Evolutionary conservation across 2,329 filamentous ascomycete genomes (phyloP).

Genomic region (Penicillium paneum): DNA sequence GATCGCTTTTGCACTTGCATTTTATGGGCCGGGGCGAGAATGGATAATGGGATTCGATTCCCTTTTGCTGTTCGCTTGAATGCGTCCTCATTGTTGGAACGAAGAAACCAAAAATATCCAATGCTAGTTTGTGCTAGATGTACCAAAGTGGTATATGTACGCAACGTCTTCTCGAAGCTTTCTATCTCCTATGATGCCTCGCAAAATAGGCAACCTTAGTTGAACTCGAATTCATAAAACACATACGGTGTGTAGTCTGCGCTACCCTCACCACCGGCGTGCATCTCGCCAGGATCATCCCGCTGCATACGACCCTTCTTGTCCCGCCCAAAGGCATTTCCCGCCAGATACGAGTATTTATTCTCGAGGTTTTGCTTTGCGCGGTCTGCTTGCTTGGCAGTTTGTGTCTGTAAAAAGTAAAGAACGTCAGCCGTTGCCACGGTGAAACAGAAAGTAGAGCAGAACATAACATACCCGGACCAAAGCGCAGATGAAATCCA

Average conservation of each 20-base stretch:
- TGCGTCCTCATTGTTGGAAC: not conserved
- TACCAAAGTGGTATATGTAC: slow-evolving; percentile 25
- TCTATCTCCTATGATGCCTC: not conserved
- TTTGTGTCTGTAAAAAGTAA: slow-evolving; percentile 60
- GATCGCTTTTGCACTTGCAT: slow-evolving; percentile 12
- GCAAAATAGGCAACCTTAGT: slow-evolving; percentile 37
- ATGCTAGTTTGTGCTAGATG: slow-evolving; percentile 22
- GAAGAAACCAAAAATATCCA: not conserved
- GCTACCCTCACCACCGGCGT: slow-evolving; percentile 64
- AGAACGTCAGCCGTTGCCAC: not conserved
- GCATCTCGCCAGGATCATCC: slow-evolving; percentile 87
- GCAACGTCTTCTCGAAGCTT: slow-evolving; percentile 5
- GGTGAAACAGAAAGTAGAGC: not conserved
- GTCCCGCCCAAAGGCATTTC: slow-evolving; percentile 89
- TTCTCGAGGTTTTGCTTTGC: slow-evolving; percentile 74
- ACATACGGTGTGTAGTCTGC: slow-evolving; percentile 93
- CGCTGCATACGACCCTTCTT: slow-evolving; percentile 90
- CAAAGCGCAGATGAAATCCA: slow-evolving; percentile 82
- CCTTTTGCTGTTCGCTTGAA: not conserved
- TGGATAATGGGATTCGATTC: not conserved
- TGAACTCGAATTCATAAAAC: slow-evolving; percentile 90
- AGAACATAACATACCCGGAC: slow-evolving; percentile 64
- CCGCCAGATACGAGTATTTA: slow-evolving; percentile 85
- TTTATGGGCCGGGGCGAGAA: not conserved
- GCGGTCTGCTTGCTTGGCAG: slow-evolving; percentile 73